phyloP scores from a whole-genome alignment of 345 rosid species.

The Orychophragmus violaceus region DNA sequence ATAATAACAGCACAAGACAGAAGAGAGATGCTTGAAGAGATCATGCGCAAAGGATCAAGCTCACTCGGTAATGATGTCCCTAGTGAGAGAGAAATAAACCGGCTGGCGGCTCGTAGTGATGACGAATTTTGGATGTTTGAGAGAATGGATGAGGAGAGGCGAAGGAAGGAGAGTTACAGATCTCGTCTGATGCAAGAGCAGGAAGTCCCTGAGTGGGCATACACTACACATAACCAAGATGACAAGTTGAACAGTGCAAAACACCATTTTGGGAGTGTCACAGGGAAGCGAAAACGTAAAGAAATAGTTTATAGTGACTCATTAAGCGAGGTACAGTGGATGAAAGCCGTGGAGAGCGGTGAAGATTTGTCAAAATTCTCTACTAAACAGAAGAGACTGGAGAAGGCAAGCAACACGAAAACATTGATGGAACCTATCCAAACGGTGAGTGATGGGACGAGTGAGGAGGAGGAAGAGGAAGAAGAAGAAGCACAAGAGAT shows the following conservation, averaged over 20 bases:
- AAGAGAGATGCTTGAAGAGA: conserved; percentile 87
- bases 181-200: conserved; percentile 91
- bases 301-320: conserved; percentile 66
- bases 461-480: conserved; percentile 46
- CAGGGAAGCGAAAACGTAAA: conserved; percentile 74
- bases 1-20: conserved; percentile 82
- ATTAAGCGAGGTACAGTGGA: conserved; percentile 73
- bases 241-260: conserved; percentile 42
- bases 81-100: conserved; percentile 96
- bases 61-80: conserved; percentile 95
- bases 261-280: conserved; percentile 32
- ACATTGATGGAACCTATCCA: conserved; percentile 28
- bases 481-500: conserved; percentile 27
- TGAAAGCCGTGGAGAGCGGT: conserved; percentile 83
- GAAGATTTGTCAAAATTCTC: conserved; percentile 37
- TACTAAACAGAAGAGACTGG: conserved; percentile 39
- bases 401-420: conserved; percentile 17
- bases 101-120: conserved; percentile 84
- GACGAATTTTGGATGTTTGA: conserved; percentile 91
- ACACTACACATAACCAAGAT: conserved; percentile 46
- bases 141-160: conserved; percentile 91
- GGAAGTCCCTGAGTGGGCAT: conserved; percentile 97
- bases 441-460: conserved; percentile 55
- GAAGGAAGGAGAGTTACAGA: conserved; percentile 74
- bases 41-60: conserved; percentile 96